phyloP scores from a whole-genome alignment of 2,329 filamentous ascomycete genomes.

The Thermoascus crustaceus region DNA sequence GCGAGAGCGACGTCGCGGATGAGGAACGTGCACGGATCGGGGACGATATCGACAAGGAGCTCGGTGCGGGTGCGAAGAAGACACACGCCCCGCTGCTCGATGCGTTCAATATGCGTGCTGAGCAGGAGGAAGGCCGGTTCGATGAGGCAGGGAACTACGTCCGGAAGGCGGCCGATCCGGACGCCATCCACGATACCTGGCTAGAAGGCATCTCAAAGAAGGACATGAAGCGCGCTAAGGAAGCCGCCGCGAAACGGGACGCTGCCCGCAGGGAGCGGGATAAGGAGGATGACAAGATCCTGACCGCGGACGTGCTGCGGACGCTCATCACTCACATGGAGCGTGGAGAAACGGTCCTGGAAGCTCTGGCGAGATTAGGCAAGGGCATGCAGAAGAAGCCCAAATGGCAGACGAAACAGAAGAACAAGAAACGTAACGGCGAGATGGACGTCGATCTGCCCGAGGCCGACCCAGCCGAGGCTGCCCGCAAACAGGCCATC shows the following conservation, averaged over 20 bases:
- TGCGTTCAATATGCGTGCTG: constrained; percentile 85
- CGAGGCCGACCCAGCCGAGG: constrained; percentile 60
- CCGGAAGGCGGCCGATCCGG: constrained; percentile 77
- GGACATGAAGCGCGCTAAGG: constrained; percentile 80
- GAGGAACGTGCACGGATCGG: constrained; percentile 62
- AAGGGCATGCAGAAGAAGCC: constrained; percentile 53
- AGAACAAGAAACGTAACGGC: constrained; percentile 42
- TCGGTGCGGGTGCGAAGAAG: constrained; percentile 85
- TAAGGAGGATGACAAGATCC: constrained; percentile 63
- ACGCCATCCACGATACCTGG: constrained; percentile 88
- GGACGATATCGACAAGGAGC: constrained; percentile 73
- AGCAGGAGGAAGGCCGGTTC: constrained; percentile 88
- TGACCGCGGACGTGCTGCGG: constrained; percentile 65
- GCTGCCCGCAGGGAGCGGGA: constrained; percentile 64
- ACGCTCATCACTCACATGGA: constrained; percentile 67
- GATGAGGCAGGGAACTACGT: constrained; percentile 89
- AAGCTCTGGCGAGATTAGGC: constrained; percentile 75
- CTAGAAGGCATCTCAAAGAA: constrained; percentile 87
- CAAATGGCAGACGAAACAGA: constrained; percentile 55
- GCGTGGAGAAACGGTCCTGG: constrained; percentile 74
- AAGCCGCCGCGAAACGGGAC: constrained; percentile 78
- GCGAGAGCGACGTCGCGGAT: constrained; percentile 55
- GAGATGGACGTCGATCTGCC: constrained; percentile 61
- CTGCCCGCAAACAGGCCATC: constrained; percentile 62
- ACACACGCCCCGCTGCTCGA: constrained; percentile 89